Conservation (phyloP, 352 stramenopile species). For the Globisporangium alternatum region DNA sequence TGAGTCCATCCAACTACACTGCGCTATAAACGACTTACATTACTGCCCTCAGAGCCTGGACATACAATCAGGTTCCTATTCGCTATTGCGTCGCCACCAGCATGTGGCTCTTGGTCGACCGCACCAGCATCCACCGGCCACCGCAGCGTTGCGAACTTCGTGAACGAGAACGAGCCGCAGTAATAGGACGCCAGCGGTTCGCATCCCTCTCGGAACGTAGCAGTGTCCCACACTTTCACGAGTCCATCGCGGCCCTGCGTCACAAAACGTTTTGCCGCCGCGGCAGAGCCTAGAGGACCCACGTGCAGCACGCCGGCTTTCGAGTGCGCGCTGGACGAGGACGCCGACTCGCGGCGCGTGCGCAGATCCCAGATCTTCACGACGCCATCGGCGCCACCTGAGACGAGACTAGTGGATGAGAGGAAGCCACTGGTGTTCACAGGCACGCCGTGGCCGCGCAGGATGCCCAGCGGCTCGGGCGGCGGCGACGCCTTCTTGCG, state of each 20-base stretch:
- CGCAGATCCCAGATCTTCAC: conserved; percentile 77
- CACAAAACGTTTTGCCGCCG: conserved; percentile 31
- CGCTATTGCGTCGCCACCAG: not conserved
- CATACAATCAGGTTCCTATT: conserved; percentile 35
- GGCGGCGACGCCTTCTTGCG: conserved; percentile 1
- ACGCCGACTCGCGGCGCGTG: conserved; percentile 45
- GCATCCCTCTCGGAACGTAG: conserved; percentile 18
- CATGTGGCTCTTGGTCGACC: not conserved
- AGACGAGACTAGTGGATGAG: conserved; percentile 31
- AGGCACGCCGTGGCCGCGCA: conserved; percentile 60
- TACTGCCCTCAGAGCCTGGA: conserved; percentile 38
- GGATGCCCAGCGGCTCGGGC: conserved; percentile 51
- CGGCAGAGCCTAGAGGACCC: conserved; percentile 7
- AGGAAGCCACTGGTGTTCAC: conserved; percentile 69
- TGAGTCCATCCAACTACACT: too few relatives aligned
- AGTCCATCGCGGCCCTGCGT: conserved; percentile 75
- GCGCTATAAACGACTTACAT: not conserved
- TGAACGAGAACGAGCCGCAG: conserved; percentile 65
- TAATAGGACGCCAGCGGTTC: conserved; percentile 41
- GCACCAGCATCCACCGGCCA: conserved; percentile 20
- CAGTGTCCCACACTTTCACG: conserved; percentile 62
- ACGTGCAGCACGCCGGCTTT: conserved; percentile 74
- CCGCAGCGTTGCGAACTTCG: conserved; percentile 49
- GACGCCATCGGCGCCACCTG: conserved; percentile 53
- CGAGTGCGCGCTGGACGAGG: conserved; percentile 44